Evolutionary conservation across 495 filamentous ascomycete species (phyloP).

Genomic region (Annulohypoxylon maeteangense): DNA sequence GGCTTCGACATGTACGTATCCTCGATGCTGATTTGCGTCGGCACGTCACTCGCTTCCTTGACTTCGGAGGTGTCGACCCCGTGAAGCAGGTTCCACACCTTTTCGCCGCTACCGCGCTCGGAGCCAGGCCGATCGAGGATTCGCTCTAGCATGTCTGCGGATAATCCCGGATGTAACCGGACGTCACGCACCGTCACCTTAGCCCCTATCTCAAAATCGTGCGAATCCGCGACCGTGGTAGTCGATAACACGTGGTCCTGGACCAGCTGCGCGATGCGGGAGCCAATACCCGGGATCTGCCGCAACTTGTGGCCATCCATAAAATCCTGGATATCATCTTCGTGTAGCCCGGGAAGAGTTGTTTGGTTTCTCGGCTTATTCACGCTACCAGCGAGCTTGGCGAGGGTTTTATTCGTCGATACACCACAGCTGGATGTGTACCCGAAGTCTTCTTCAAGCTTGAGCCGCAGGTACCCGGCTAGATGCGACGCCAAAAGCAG

Average conservation of each 20-base stretch:
- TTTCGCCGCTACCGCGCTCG: slow-evolving; percentile 72
- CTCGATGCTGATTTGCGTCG: slow-evolving; percentile 93
- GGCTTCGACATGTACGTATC: slow-evolving; percentile 76
- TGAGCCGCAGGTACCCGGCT: slow-evolving; percentile 72
- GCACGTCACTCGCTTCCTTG: slow-evolving; percentile 73
- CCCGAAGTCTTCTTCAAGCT: slow-evolving; percentile 79
- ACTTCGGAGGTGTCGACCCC: slow-evolving; percentile 75
- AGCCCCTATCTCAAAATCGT: slow-evolving; percentile 57
- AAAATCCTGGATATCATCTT: slow-evolving; percentile 66
- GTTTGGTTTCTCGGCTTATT: slow-evolving; percentile 91
- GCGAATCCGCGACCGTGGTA: slow-evolving; percentile 53
- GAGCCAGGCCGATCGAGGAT: slow-evolving; percentile 75
- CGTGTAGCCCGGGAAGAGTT: slow-evolving; percentile 75
- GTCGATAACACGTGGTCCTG: slow-evolving; percentile 67
- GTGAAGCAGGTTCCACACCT: slow-evolving; percentile 70
- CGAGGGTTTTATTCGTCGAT: slow-evolving; percentile 82
- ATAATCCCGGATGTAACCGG: slow-evolving; percentile 69
- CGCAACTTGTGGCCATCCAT: slow-evolving; percentile 81
- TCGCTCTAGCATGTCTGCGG: slow-evolving; percentile 67
- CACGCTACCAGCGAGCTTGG: slow-evolving; percentile 84
- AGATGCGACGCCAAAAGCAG: slow-evolving; percentile 80
- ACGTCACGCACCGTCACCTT: slow-evolving; percentile 71
- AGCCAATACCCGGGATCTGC: slow-evolving; percentile 87
- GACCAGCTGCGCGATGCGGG: slow-evolving; percentile 77
- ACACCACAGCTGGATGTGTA: slow-evolving; percentile 91